Evolutionary conservation across 1,284 basidiomycete species (phyloP).

Genomic region (Irpex lacteus): DNA sequence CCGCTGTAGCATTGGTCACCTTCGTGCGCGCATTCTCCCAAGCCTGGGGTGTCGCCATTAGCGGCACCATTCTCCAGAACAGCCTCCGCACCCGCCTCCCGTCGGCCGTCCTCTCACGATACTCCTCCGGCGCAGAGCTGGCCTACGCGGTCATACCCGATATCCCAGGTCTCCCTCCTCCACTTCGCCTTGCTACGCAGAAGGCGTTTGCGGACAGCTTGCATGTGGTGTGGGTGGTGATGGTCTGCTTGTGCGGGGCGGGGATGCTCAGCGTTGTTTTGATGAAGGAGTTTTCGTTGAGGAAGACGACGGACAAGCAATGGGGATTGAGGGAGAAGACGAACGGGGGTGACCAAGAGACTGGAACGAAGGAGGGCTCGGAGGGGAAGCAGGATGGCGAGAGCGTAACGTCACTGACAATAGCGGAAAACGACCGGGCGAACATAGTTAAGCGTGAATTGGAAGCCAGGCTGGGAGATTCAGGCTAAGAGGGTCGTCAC

Average conservation of each 20-base stretch:
- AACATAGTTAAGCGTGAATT: no score
- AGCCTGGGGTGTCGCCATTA: conserved; percentile 30
- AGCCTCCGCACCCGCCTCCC: conserved; percentile 22
- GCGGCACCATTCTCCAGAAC: conserved; percentile 31
- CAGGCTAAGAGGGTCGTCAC: no score
- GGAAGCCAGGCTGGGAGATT: no score
- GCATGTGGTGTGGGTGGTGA: not conserved
- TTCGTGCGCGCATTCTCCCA: conserved; percentile 27
- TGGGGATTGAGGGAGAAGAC: conserved; percentile 26
- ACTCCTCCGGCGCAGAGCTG: conserved; percentile 20
- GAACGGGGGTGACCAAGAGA: not conserved
- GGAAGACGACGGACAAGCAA: conserved; percentile 28
- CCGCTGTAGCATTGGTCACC: conserved; percentile 25
- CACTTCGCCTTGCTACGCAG: not conserved
- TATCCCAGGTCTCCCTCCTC: not conserved
- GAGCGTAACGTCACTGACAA: no score
- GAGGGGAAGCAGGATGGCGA: not conserved
- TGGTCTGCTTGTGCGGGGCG: conserved; percentile 18
- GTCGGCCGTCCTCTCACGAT: conserved; percentile 19
- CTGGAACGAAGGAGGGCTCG: not conserved
- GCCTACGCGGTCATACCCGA: conserved; percentile 22
- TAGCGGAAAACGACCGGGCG: no score
- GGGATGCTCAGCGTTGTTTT: conserved; percentile 26
- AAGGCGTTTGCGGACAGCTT: not conserved
- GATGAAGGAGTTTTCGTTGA: conserved; percentile 31